Base-by-base conservation (phyloP, 352 stramenopile genomes). In the Thraustochytrium striatum region DNA sequence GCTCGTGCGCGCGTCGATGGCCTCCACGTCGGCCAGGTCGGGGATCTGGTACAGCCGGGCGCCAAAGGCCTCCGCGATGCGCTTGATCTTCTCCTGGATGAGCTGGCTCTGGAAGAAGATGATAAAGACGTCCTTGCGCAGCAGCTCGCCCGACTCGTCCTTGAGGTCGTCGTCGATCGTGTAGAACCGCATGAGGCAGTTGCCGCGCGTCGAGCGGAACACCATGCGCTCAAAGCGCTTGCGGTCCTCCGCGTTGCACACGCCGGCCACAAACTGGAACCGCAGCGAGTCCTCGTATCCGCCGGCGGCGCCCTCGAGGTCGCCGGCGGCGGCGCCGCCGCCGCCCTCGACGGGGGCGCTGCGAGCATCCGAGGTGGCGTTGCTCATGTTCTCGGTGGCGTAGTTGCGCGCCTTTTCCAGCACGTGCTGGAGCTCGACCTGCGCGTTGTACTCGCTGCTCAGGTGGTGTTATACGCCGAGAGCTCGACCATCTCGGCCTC, bases 401-500 rank as follows among this genome's bases (percentile, higher is more conserved):
- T 72, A 80, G 16, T 21, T 50, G 25, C 75, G 82, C n/a, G 82
- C 81, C 68, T 84, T 83, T 41, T 86, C 69, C 21, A 88, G 81
- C 8, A 88, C 80, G 55, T 86, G 79, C 16, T 84, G 81, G 36
- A 85, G 81, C 69, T 88, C 84, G 21, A 88, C 88, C 83, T 96
- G 95, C 80, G 98, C 92, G 83, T 98, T 98, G 90, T 98, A 99
- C 84, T 98, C 94, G 30, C 87, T 89, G 50, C 94, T 98, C 50
- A 99, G 89, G 97, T 97, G 83, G 98, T 93, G 83, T 94, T 95
- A 89, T 97, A 98, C 25, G 86, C 91, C 87, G 98, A 98, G n/a
- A 98, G 88, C 83, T 98, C 93, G 39, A 95, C 83, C 50, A 99
- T 87, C 80, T 98, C 92, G 79, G 91, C 88, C 85, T 99, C 95